Conservation (phyloP, 345 rosid genomes). For the Psidium guajava region DNA sequence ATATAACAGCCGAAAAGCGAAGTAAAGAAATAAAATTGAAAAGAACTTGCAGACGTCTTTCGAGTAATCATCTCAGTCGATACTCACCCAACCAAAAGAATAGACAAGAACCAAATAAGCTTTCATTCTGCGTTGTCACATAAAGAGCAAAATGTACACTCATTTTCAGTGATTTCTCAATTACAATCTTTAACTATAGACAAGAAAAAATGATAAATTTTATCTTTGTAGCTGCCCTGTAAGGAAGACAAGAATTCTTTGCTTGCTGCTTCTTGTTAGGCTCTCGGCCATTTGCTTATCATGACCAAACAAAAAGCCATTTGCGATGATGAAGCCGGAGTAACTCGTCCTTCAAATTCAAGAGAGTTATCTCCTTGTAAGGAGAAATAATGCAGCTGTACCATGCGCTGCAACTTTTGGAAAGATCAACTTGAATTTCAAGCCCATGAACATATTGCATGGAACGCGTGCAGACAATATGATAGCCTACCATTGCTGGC, state of each 20-base stretch:
- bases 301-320: not conserved
- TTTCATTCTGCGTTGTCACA: not conserved
- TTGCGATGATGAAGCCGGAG: not conserved
- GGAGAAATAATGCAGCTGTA: not conserved
- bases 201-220: slow-evolving; percentile 6
- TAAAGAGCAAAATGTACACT: not conserved
- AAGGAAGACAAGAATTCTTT: not conserved
- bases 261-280: not conserved
- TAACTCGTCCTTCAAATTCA: not conserved
- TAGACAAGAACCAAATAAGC: not conserved
- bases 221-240: not conserved
- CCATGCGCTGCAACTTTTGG: not conserved
- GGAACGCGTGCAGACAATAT: not conserved
- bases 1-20: not conserved
- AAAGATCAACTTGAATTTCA: not conserved
- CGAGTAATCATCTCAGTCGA: not conserved
- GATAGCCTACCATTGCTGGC: too few relatives aligned
- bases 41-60: not conserved
- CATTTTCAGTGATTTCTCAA: not conserved
- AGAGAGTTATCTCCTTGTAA: not conserved
- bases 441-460: not conserved
- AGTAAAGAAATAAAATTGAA: not conserved
- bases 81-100: not conserved
- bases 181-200: not conserved
- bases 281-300: not conserved